These are phyloP conservation scores for Albophoma yamanashiensis DNA, from an alignment of 2,329 filamentous ascomycete genomes.

Conservation along the genomic window DNA sequence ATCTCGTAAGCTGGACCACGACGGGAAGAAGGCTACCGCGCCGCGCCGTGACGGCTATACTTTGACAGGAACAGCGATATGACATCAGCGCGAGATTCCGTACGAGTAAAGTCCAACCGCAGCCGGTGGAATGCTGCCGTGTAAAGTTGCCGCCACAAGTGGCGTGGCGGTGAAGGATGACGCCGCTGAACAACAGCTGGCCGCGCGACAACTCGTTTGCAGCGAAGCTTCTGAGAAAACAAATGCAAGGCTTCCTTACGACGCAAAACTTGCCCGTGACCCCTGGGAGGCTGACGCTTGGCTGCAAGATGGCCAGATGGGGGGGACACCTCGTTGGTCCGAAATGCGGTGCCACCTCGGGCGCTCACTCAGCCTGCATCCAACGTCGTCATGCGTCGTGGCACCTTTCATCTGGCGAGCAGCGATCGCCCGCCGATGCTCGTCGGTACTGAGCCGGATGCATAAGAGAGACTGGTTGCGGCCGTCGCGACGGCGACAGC, in stretches of 20 bases:
- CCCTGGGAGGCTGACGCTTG: neutral
- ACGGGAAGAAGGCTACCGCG: neutral
- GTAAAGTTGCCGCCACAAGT: neutral
- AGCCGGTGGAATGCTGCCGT: neutral
- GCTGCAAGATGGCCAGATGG: neutral
- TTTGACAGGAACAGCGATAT: neutral
- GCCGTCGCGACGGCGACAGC: neutral
- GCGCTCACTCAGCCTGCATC: neutral
- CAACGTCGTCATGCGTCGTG: neutral
- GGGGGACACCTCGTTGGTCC: neutral
- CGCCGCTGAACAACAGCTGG: neutral
- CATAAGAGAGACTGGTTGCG: neutral
- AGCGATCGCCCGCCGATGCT: neutral
- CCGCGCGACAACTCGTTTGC: neutral
- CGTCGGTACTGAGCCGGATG: neutral
- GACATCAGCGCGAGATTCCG: neutral
- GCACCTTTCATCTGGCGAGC: neutral
- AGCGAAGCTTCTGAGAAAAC: no score
- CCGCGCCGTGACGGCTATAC: neutral
- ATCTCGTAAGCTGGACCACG: neutral
- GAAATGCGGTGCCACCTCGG: neutral
- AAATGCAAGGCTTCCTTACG: neutral
- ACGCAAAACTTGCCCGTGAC: neutral
- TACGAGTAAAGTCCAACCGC: no score
- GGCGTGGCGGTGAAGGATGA: neutral